Percentiles rank a stretch among this genome's conserved stretches.
phyloP scores from a whole-genome alignment of 2,329 filamentous ascomycete species.

The Epichloe amarillans region DNA sequence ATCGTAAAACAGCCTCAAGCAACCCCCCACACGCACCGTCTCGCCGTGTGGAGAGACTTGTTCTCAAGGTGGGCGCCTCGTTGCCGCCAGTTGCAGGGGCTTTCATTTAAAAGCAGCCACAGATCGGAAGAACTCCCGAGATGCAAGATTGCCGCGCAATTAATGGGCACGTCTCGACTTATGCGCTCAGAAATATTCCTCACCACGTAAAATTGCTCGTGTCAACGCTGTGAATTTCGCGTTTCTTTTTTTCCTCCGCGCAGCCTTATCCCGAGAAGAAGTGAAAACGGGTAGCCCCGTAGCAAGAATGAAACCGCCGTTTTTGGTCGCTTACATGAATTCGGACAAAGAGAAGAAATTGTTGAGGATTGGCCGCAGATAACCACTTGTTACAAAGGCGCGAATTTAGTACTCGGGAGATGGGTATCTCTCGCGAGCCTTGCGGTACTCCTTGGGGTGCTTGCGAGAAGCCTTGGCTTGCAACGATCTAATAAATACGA shows the following conservation, averaged over 20 bases:
- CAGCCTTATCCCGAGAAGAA: background rate
- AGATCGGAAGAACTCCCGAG: constrained; percentile 22
- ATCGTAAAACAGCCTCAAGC: constrained; percentile 29
- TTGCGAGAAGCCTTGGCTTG: constrained; percentile 62
- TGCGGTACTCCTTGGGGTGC: constrained; percentile 55
- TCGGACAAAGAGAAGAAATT: background rate
- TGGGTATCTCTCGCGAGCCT: constrained; percentile 53
- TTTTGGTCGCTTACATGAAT: background rate
- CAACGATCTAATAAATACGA: constrained; percentile 28
- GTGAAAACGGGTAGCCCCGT: background rate
- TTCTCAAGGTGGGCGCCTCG: constrained; percentile 12
- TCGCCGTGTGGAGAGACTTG: constrained; percentile 15
- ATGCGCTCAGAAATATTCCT: background rate
- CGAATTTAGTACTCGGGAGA: constrained; percentile 47
- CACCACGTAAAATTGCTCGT: background rate
- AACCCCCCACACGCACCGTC: constrained; percentile 14
- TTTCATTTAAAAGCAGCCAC: constrained; percentile 25
- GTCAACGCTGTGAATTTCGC: no score
- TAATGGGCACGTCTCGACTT: constrained; percentile 17
- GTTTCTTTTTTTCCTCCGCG: no score
- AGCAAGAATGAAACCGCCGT: background rate
- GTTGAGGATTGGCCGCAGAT: background rate
- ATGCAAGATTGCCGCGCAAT: constrained; percentile 21
- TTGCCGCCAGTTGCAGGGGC: constrained; percentile 12
- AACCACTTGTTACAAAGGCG: constrained; percentile 4